Base-by-base conservation (phyloP, 306 rosid genomes). In the Leucaena leucocephala region DNA sequence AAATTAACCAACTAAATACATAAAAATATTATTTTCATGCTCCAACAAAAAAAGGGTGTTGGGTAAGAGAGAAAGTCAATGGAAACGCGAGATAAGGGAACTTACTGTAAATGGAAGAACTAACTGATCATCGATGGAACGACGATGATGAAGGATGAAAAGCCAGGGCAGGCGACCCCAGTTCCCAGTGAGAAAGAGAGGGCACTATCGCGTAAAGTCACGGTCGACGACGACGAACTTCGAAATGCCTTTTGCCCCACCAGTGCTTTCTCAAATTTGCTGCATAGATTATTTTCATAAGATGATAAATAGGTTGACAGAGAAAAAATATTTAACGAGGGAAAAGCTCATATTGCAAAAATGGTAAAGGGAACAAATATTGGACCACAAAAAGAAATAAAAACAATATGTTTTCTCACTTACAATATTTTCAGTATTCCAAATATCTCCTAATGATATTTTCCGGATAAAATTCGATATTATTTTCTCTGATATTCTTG, bases 11-110 rank as follows among this genome's bases (percentile, higher is more conserved):
- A 19, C 14, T 12, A 21, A 13, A 74, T 0, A 27, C n/a, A 22
- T 15, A 77, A 38, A 12, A 34, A 4, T 14, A 17, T 43, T 19
- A n/a, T 42, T 14, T 49, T 66, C 54, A 27, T n/a, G 40, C 4
- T 44, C 40, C 8, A 44, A 12, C 64, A n/a, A 36, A 3, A 19
- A 54, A 27, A 6, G 5, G 65, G 14, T 22, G 54, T n/a, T 45
- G 72, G 48, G 64, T 38, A 43, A 62, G 66, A 58, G 64, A 75
- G 48, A 61, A 1, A 36, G 36, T 71, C 21, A 71, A 75, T 64
- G 27, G 40, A 54, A 45, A 55, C 19, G 34, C 6, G 17, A 65
- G 14, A 50, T 4, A n/a, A 21, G 19, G 71, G 45, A 40, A 6
- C 61, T 74, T 61, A 78, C 80, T 1, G 15, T 0, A 74, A 64